Evolutionary conservation across 2,329 filamentous ascomycete species (phyloP).

Genomic region (Pseudopyricularia cyperi): DNA sequence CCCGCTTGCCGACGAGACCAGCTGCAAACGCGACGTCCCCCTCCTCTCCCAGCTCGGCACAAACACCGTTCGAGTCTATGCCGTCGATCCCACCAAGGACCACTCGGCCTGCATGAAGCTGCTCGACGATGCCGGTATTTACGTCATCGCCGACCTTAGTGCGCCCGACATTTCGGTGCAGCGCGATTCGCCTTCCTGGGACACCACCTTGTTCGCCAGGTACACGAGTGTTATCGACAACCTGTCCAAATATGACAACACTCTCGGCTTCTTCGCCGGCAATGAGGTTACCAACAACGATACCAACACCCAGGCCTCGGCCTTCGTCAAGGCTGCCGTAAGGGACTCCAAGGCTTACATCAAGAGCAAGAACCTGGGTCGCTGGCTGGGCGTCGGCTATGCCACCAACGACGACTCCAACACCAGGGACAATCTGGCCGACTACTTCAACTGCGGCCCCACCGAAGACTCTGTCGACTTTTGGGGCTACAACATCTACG

Average conservation of each 20-base stretch:
- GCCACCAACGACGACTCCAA: constrained; percentile 64
- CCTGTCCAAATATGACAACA: constrained; percentile 57
- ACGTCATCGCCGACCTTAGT: constrained; percentile 63
- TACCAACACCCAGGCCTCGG: constrained; percentile 62
- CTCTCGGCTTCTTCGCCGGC: constrained; percentile 71
- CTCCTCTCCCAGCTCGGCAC: constrained; percentile 52
- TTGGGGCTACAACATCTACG: constrained; percentile 85
- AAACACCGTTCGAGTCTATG: constrained; percentile 69
- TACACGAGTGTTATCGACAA: constrained; percentile 62
- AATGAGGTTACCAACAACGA: constrained; percentile 68
- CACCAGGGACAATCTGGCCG: constrained; percentile 56
- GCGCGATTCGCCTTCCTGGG: constrained; percentile 54
- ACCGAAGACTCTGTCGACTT: constrained; percentile 54
- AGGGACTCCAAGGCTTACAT: constrained; percentile 73
- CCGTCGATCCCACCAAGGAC: constrained; percentile 53
- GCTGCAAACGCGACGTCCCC: constrained; percentile 60
- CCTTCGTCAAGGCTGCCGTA: constrained; percentile 71
- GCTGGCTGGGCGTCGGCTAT: constrained; percentile 62
- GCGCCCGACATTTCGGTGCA: constrained; percentile 59
- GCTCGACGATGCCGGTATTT: constrained; percentile 60
- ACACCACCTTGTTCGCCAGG: constrained; percentile 51
- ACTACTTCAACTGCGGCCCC: constrained; percentile 66
- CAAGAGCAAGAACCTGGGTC: constrained; percentile 50
- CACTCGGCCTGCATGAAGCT: constrained; percentile 59
- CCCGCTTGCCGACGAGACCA: constrained; percentile 48